Conservation (phyloP, 257 asterid species). For the Nicotiana obtusifolia region DNA sequence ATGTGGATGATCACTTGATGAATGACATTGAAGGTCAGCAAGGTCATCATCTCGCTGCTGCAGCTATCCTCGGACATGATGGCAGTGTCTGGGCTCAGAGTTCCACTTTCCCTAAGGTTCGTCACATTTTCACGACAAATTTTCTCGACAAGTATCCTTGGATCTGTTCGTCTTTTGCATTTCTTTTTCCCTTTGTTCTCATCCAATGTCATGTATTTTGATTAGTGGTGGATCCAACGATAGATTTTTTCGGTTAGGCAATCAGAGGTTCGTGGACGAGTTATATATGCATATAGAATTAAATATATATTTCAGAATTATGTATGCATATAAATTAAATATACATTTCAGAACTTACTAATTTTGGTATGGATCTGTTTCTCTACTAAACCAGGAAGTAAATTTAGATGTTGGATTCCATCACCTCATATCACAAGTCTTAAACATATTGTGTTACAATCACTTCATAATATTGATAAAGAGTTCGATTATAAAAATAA, state of each 20-base stretch:
- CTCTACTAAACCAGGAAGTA: neutral
- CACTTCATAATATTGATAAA: neutral
- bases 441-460: neutral
- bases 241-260: too few species aligned
- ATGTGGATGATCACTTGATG: slow-evolving; percentile 58
- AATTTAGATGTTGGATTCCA: too few species aligned
- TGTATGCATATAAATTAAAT: too few species aligned
- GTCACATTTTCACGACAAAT: neutral
- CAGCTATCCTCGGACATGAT: slow-evolving; percentile 57
- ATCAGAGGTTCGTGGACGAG: too few species aligned
- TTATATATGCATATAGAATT: too few species aligned
- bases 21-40: slow-evolving; percentile 41
- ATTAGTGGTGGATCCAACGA: too few species aligned
- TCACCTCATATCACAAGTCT: neutral
- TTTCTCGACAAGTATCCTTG: neutral
- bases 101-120: slow-evolving; percentile 46
- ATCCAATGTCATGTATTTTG: too few species aligned
- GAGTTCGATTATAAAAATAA: neutral
- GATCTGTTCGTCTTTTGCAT: neutral
- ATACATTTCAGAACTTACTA: too few species aligned
- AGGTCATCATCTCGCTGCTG: slow-evolving; percentile 41
- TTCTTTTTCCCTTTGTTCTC: neutral
- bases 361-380: neutral
- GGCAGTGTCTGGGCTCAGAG: slow-evolving; percentile 59
- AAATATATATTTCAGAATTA: too few species aligned